Conservation (phyloP, 75 land plant species). For the Cunninghamia lanceolata region DNA sequence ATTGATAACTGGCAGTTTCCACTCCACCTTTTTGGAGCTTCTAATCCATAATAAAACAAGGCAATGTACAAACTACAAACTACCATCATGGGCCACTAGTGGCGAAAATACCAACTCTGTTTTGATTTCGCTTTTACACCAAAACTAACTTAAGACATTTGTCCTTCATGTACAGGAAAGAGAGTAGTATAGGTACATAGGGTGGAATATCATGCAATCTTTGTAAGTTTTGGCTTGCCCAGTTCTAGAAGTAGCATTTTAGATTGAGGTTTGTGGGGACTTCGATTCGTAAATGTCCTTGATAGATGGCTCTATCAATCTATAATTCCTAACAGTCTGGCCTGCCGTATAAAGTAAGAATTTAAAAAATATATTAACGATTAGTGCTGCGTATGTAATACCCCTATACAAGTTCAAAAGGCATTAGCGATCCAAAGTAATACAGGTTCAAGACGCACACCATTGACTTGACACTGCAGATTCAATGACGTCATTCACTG, state of each 20-base stretch:
- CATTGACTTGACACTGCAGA: not conserved
- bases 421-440: not conserved
- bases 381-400: not conserved
- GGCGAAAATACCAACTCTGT: not conserved
- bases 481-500: not conserved
- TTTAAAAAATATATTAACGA: no score
- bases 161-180: not conserved
- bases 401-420: not conserved
- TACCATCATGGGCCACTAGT: not conserved
- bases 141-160: not conserved
- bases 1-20: not conserved
- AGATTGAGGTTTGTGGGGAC: not conserved
- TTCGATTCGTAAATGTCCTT: not conserved
- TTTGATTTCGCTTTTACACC: not conserved
- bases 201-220: not conserved
- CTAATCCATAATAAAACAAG: not conserved
- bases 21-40: not conserved
- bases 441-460: not conserved
- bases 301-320: not conserved
- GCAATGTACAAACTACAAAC: not conserved
- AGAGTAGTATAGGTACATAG: no score
- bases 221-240: no score
- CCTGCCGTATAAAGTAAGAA: no score
- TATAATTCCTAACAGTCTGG: not conserved
- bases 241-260: no score